Evolutionary conservation across 768 basidiomycete species (phyloP).

Genomic region (Gloeopeniophorella convolvens): DNA sequence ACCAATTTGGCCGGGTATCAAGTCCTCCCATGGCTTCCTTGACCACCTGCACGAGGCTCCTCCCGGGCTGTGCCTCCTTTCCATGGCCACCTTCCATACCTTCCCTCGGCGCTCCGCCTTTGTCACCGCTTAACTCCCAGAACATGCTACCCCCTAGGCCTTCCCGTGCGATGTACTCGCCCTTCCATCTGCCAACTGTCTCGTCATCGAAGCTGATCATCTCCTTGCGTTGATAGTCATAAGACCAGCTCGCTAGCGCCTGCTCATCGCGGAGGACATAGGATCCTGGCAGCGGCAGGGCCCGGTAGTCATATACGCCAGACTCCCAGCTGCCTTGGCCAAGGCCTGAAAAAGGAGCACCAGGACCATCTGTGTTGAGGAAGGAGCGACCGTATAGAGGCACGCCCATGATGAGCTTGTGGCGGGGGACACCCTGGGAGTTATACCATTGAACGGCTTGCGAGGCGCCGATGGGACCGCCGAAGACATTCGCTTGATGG

Average conservation of each 20-base stretch:
- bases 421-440: slow-evolving; percentile 58
- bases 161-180: slow-evolving; percentile 69
- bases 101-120: slow-evolving; percentile 48
- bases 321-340: slow-evolving; percentile 90
- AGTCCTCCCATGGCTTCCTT: slow-evolving; percentile 34
- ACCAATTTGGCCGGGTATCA: slow-evolving; percentile 58
- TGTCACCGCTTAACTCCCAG: slow-evolving; percentile 90
- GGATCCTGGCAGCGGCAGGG: slow-evolving; percentile 71
- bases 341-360: slow-evolving; percentile 68
- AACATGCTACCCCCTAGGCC: slow-evolving; percentile 90
- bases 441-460: slow-evolving; percentile 67
- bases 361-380: slow-evolving; percentile 77
- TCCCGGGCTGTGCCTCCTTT: slow-evolving; percentile 65
- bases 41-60: slow-evolving; percentile 66
- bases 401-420: slow-evolving; percentile 85
- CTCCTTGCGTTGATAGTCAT: slow-evolving; percentile 67
- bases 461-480: slow-evolving; percentile 55
- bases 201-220: slow-evolving; percentile 81
- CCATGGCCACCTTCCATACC: slow-evolving; percentile 71
- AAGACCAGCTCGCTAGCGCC: slow-evolving; percentile 74
- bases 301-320: slow-evolving; percentile 91
- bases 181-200: slow-evolving; percentile 63
- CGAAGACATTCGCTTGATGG: slow-evolving; percentile 84
- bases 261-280: slow-evolving; percentile 59
- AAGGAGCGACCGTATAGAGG: slow-evolving; percentile 95